These are phyloP conservation scores for Aphanomyces invadans DNA, from an alignment of 352 stramenopile genomes.

Conservation along the genomic window DNA sequence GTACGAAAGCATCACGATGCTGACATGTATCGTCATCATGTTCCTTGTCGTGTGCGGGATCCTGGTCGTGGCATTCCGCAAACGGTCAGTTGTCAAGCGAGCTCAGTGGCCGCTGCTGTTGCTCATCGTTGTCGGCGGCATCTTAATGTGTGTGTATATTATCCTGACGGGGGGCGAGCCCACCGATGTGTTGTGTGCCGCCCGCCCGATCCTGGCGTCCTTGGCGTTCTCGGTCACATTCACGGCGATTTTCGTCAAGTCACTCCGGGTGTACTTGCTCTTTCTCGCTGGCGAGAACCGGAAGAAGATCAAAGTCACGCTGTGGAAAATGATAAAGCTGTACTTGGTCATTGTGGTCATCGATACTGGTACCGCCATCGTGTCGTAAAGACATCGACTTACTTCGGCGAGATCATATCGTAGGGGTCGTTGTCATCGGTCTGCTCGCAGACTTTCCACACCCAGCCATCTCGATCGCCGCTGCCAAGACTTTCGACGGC, in stretches of 20 bases:
- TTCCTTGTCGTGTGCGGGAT: constrained; percentile 6
- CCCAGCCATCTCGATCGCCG: constrained; percentile 17
- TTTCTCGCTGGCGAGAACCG: constrained; percentile 36
- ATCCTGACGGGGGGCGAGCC: constrained; percentile 41
- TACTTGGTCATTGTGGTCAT: constrained; percentile 32
- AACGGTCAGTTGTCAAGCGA: constrained; percentile 28
- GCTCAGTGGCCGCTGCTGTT: constrained; percentile 28
- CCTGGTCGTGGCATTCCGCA: constrained; percentile 23
- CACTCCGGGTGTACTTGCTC: constrained; percentile 46
- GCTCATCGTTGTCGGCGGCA: constrained; percentile 37
- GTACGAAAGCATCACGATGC: constrained; percentile 11
- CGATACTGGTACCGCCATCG: constrained; percentile 26
- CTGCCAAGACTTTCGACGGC: constrained; percentile 28
- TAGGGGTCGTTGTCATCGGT: constrained; percentile 36
- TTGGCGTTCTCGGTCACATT: constrained; percentile 44
- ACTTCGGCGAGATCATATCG: not conserved
- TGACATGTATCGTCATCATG: constrained; percentile 15
- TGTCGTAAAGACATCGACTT: not conserved
- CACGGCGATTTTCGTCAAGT: constrained; percentile 39
- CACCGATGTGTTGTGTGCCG: constrained; percentile 31
- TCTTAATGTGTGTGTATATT: constrained; percentile 38
- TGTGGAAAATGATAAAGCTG: constrained; percentile 40
- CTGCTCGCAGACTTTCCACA: constrained; percentile 33
- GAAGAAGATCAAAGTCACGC: constrained; percentile 37
- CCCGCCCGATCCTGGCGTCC: constrained; percentile 33